Percentiles rank a stretch among this genome's conserved stretches.
Conservation (phyloP, 169 alveolate genomes). For the Cryptosporidium viatorum region DNA sequence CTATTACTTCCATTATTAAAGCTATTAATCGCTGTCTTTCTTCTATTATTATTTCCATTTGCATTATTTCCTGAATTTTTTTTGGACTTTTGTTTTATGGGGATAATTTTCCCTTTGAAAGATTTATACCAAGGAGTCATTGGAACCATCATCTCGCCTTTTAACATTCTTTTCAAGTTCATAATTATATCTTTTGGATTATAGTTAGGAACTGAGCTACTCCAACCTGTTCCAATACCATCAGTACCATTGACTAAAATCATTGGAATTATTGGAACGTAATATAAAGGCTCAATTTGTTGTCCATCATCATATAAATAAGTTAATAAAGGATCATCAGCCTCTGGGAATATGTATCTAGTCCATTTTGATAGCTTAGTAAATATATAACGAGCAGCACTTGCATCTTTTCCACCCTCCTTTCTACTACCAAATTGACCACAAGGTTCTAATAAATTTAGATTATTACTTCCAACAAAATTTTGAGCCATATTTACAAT, state of each 20-base stretch:
- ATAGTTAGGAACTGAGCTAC: constrained; percentile 94
- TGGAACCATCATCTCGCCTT: constrained; percentile 89
- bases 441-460: constrained; percentile 92
- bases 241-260: constrained; percentile 98
- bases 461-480: constrained; percentile 95
- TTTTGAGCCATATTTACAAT: constrained; percentile 99
- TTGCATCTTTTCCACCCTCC: constrained; percentile 98
- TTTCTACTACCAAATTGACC: constrained; percentile 99
- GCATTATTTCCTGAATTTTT: background rate
- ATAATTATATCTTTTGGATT: constrained; percentile 95
- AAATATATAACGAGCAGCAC: constrained; percentile 94
- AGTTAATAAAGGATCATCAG: constrained; percentile 92
- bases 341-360: constrained; percentile 90
- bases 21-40: background rate
- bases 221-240: constrained; percentile 99
- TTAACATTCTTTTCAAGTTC: constrained; percentile 90
- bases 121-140: constrained; percentile 99
- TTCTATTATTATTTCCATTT: background rate
- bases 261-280: constrained; percentile 98
- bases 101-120: constrained; percentile 93
- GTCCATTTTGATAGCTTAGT: constrained; percentile 91
- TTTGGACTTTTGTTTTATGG: constrained; percentile 69
- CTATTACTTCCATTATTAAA: background rate
- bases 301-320: constrained; percentile 98
- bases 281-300: constrained; percentile 97